Percentiles rank a stretch among this genome's conserved stretches.
Conservation (phyloP, 345 rosid species). For the Bretschneidera sinensis region DNA sequence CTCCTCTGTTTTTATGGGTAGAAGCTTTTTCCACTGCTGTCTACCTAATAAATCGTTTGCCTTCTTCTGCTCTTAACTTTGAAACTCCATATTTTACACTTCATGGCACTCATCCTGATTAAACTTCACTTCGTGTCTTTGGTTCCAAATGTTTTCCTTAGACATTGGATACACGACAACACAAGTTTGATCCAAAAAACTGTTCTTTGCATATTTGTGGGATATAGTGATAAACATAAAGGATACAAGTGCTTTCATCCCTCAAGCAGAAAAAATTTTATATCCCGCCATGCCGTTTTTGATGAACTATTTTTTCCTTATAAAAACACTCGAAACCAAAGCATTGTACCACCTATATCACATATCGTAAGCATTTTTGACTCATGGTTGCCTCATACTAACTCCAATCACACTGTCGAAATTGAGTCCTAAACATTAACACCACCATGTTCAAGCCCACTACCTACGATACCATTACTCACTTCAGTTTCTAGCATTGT, state of each 20-base stretch:
- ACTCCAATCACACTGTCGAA: background rate
- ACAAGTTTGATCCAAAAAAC: no score
- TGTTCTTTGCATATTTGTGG: no score
- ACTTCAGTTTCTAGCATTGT: background rate
- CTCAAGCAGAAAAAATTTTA: background rate
- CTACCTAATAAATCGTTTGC: background rate
- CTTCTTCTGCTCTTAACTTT: background rate
- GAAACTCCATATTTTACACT: background rate
- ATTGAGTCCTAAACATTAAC: background rate
- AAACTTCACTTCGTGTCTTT: conserved; percentile 4
- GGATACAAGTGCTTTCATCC: background rate
- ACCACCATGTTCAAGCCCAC: background rate
- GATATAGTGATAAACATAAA: background rate
- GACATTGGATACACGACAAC: no score
- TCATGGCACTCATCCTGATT: conserved; percentile 8
- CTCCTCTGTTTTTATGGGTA: background rate
- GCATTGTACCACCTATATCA: no score
- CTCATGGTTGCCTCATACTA: background rate
- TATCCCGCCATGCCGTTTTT: background rate
- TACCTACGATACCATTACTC: background rate
- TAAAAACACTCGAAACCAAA: no score
- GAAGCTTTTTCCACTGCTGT: background rate
- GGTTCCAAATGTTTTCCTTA: conserved; percentile 4
- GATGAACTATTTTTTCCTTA: background rate
- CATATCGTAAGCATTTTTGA: background rate